Conservation (phyloP, 495 filamentous ascomycete species). For the Penicillium soppii region DNA sequence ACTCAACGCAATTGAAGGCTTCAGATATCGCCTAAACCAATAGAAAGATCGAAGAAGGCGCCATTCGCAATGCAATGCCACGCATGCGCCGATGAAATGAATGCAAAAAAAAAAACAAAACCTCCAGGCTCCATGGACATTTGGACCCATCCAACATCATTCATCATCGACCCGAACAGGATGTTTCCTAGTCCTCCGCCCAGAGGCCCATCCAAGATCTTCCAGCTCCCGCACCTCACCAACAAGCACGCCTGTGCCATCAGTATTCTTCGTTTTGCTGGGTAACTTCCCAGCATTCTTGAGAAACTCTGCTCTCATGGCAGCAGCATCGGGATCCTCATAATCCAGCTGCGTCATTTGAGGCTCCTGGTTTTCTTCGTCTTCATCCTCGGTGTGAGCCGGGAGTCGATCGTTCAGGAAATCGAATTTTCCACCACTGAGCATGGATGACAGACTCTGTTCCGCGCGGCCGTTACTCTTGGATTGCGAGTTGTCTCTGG, state of each 20-base stretch:
- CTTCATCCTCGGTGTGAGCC: constrained; percentile 24
- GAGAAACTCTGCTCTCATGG: constrained; percentile 49
- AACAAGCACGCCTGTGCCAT: constrained; percentile 19
- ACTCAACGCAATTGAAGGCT: background rate
- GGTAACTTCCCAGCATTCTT: constrained; percentile 40
- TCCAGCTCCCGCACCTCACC: constrained; percentile 37
- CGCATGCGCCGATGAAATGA: constrained; percentile 4
- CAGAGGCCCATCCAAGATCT: constrained; percentile 35
- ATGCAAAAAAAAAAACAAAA: background rate
- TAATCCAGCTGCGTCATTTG: constrained; percentile 56
- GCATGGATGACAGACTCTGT: constrained; percentile 33
- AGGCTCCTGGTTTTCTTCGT: constrained; percentile 37
- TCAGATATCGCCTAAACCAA: background rate
- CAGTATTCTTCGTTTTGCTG: constrained; percentile 24
- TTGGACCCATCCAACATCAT: constrained; percentile 14
- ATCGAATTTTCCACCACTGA: constrained; percentile 34
- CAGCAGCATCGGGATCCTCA: constrained; percentile 50
- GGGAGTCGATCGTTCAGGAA: constrained; percentile 24
- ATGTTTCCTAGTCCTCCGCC: constrained; percentile 41
- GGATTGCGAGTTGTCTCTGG: constrained; percentile 30
- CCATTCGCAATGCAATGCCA: constrained; percentile 29
- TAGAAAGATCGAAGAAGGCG: constrained; percentile 9
- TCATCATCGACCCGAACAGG: constrained; percentile 25
- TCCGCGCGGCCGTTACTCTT: constrained; percentile 24
- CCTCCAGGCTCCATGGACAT: background rate